Evolutionary conservation across 192 early-diverging fungal genomes (phyloP).

Genomic region (Coemansia sp.): DNA sequence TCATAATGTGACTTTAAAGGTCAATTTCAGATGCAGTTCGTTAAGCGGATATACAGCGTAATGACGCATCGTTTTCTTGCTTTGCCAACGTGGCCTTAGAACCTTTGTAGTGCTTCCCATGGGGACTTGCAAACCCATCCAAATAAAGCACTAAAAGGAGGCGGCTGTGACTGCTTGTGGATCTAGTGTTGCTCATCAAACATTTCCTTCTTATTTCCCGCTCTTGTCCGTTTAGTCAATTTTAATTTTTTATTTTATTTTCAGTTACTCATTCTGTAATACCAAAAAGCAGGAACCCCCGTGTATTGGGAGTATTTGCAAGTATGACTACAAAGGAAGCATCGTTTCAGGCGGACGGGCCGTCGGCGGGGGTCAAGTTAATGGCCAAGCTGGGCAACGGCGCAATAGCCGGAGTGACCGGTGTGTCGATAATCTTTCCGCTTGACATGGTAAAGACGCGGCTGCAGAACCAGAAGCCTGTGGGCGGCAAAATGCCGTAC

Average conservation of each 20-base stretch:
- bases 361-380: conserved; percentile 33
- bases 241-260: not conserved
- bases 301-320: not conserved
- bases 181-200: not conserved
- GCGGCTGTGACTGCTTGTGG: not conserved
- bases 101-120: not conserved
- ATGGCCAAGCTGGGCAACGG: conserved; percentile 58
- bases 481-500: conserved; percentile 58
- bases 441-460: conserved; percentile 74
- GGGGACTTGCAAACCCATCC: not conserved
- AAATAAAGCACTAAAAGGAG: not conserved
- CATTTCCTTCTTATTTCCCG: not conserved
- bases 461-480: conserved; percentile 62
- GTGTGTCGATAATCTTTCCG: conserved; percentile 63
- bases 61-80: not conserved
- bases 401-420: conserved; percentile 62
- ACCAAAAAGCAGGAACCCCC: not conserved
- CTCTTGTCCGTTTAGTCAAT: not conserved
- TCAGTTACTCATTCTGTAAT: not conserved
- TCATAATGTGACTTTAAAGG: no score
- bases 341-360: conserved; percentile 9
- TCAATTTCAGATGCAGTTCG: not conserved
- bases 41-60: not conserved
- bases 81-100: not conserved
- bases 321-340: conserved; percentile 2